phyloP scores from a whole-genome alignment of 2,329 filamentous ascomycete species.

The Cladophialophora carrionii region DNA sequence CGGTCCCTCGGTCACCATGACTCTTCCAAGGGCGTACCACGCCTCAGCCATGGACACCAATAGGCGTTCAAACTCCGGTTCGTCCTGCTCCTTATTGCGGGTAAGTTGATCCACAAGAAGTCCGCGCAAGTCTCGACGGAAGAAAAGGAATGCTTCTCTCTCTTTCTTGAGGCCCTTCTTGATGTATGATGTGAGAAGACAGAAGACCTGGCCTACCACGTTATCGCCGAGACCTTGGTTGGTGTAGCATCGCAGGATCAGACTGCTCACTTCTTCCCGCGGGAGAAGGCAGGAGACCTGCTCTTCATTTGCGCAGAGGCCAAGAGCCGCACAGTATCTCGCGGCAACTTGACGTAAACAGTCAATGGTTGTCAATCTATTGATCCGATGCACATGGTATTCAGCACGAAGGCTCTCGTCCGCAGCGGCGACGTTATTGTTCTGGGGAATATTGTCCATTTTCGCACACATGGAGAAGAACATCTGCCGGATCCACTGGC shows the following conservation, averaged over 20 bases:
- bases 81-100: neutral
- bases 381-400: constrained; percentile 11
- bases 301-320: constrained; percentile 23
- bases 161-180: constrained; percentile 17
- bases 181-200: constrained; percentile 25
- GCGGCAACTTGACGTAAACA: constrained; percentile 20
- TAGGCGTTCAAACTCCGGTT: neutral
- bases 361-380: constrained; percentile 17
- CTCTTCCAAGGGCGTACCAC: constrained; percentile 28
- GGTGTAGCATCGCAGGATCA: constrained; percentile 15
- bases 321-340: constrained; percentile 19
- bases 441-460: constrained; percentile 11
- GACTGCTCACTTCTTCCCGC: constrained; percentile 8
- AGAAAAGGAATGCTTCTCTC: neutral
- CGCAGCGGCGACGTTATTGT: neutral
- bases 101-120: constrained; percentile 21
- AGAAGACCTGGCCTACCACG: constrained; percentile 16
- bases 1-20: constrained; percentile 19
- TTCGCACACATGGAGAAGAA: constrained; percentile 26
- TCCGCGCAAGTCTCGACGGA: constrained; percentile 19
- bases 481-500: constrained; percentile 30
- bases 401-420: constrained; percentile 10
- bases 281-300: constrained; percentile 24
- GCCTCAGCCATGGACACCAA: constrained; percentile 26
- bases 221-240: constrained; percentile 11